Conservation (phyloP, 2,329 filamentous ascomycete genomes). For the Pseudocercospora fuligena region DNA sequence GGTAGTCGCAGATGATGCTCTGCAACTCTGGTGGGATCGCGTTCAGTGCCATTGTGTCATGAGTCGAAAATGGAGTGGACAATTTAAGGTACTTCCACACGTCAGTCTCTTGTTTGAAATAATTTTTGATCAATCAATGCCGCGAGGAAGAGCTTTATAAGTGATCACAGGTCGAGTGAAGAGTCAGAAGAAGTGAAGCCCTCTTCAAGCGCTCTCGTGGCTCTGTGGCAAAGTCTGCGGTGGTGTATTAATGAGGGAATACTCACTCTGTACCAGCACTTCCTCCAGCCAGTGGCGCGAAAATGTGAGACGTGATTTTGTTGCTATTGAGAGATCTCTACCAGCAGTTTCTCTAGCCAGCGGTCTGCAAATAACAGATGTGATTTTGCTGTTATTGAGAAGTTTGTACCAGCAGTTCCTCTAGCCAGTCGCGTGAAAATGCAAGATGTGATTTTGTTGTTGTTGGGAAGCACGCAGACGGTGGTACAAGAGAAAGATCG, state of each 20-base stretch:
- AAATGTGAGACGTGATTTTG: too few relatives aligned
- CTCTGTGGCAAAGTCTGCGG: neutral
- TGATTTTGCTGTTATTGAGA: too few relatives aligned
- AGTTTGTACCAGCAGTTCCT: too few relatives aligned
- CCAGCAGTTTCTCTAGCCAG: too few relatives aligned
- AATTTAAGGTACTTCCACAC: neutral
- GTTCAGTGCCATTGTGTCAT: neutral
- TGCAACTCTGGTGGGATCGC: constrained; percentile 1
- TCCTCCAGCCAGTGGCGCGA: too few relatives aligned
- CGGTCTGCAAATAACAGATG: too few relatives aligned
- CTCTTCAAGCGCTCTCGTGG: too few relatives aligned
- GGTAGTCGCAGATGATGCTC: constrained; percentile 8
- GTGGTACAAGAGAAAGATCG: neutral
- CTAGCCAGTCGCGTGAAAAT: neutral
- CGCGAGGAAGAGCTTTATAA: neutral
- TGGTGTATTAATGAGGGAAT: neutral
- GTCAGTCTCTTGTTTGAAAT: neutral
- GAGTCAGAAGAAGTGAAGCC: neutral
- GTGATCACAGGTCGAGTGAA: neutral
- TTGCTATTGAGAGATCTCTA: neutral
- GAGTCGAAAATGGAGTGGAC: neutral
- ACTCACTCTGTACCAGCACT: neutral
- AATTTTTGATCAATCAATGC: neutral
- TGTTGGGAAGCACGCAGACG: neutral
- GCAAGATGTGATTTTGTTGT: neutral